Evolutionary conservation across 2,329 filamentous ascomycete genomes (phyloP).

Genomic region (Fusarium setosum): DNA sequence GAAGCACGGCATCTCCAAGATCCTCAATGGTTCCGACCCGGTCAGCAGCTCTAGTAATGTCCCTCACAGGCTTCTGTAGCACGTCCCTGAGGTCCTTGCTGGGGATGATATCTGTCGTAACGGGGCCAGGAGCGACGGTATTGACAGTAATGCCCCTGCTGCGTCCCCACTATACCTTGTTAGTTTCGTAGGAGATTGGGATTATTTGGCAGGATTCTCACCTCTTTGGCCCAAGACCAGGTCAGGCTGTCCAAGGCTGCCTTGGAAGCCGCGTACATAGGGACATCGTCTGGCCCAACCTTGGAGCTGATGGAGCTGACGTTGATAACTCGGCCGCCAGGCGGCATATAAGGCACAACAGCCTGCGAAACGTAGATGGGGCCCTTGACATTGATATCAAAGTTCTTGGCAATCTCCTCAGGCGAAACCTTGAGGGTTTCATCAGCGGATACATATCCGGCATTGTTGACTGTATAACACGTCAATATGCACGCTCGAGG

Average conservation of each 20-base stretch:
- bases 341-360: conserved; percentile 49
- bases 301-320: conserved; percentile 31
- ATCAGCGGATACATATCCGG: conserved; percentile 37
- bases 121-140: conserved; percentile 53
- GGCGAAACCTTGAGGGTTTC: conserved; percentile 31
- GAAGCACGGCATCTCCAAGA: conserved; percentile 50
- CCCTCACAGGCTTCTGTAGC: conserved; percentile 33
- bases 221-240: conserved; percentile 47
- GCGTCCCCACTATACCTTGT: conserved; percentile 43
- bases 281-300: conserved; percentile 18
- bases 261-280: conserved; percentile 41
- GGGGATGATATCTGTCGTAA: conserved; percentile 47
- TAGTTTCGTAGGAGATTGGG: neutral
- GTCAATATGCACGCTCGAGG: neutral
- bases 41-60: conserved; percentile 46
- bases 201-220: conserved; percentile 15
- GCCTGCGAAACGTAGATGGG: conserved; percentile 50
- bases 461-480: conserved; percentile 52
- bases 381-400: conserved; percentile 49
- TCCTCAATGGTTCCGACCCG: conserved; percentile 51
- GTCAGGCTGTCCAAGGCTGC: conserved; percentile 51
- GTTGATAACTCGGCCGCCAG: conserved; percentile 44
- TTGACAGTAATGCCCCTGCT: conserved; percentile 56
- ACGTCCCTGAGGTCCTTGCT: conserved; percentile 25
- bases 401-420: conserved; percentile 41